Evolutionary conservation across 441 rosid genomes (phyloP).

Genomic region (Manihot esculenta): DNA sequence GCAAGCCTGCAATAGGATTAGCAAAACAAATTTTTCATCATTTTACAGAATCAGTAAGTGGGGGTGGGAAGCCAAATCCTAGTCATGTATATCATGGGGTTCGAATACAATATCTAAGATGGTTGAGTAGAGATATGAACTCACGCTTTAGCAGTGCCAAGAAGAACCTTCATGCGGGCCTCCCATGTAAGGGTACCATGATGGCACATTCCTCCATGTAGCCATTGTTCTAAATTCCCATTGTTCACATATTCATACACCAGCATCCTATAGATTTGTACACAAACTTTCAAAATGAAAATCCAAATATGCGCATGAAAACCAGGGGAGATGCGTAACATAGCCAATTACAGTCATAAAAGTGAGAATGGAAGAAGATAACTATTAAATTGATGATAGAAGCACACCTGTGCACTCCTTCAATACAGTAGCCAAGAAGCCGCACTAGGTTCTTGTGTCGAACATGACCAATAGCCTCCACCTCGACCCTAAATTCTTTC

Average conservation of each 20-base stretch:
- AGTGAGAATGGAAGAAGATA: neutral
- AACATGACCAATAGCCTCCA: constrained; percentile 97
- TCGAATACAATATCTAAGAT: neutral
- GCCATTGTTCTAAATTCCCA: constrained; percentile 97
- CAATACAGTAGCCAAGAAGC: constrained; percentile 84
- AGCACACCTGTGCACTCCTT: constrained; percentile 83
- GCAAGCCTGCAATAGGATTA: constrained; percentile 58
- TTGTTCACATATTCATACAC: constrained; percentile 93
- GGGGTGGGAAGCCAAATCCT: no score
- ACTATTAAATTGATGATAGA: constrained; percentile 10
- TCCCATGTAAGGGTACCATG: constrained; percentile 92
- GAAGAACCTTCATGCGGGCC: constrained; percentile 81
- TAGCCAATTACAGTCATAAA: neutral
- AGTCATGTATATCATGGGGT: neutral
- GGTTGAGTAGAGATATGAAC: constrained; percentile 22
- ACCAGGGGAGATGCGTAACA: neutral
- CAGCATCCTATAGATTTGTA: constrained; percentile 52
- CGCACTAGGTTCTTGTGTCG: constrained; percentile 94
- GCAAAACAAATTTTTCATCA: constrained; percentile 1
- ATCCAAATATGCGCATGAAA: neutral
- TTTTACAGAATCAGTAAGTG: neutral
- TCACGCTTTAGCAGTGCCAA: constrained; percentile 97
- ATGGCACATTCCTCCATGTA: constrained; percentile 81
- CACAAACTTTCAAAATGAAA: constrained; percentile 13
- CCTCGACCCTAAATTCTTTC: constrained; percentile 89